A percentile compares a stretch with the other conserved stretches of the same genome.
Conservation (phyloP, 148 eudicot genomes). For the Polygonum aviculare region DNA sequence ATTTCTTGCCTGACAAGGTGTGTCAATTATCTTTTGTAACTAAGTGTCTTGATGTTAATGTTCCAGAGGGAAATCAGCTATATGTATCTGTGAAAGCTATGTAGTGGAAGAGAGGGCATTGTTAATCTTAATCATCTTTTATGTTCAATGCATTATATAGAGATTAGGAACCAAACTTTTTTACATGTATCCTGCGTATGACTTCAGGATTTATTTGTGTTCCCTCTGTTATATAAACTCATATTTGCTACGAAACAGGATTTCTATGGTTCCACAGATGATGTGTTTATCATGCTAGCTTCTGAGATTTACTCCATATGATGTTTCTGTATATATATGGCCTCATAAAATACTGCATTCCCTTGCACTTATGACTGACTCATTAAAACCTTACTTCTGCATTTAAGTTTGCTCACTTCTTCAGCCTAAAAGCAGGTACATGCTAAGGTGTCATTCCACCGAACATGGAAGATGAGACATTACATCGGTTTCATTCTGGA, state of each 20-base stretch:
- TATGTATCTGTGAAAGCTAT: neutral
- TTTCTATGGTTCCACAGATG: neutral
- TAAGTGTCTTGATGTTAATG: neutral
- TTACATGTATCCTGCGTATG: neutral
- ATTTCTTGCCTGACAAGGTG: neutral
- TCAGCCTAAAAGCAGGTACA: constrained; percentile 38
- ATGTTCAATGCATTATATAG: neutral
- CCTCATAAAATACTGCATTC: neutral
- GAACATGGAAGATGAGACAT: constrained; percentile 93
- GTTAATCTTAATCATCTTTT: neutral
- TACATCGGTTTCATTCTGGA: constrained; percentile 74
- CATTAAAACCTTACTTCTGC: neutral
- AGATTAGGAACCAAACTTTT: neutral
- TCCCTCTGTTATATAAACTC: neutral
- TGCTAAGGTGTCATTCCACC: constrained; percentile 97
- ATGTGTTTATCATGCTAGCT: neutral
- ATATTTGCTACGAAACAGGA: neutral
- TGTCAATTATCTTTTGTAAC: neutral
- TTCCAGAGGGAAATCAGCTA: neutral
- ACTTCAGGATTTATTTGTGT: neutral
- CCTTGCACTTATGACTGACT: neutral
- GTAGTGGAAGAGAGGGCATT: neutral
- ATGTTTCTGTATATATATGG: neutral
- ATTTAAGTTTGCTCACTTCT: constrained; percentile 6
- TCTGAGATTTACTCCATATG: neutral